Conservation (phyloP, 495 filamentous ascomycete genomes). For the Neurospora hispaniola region DNA sequence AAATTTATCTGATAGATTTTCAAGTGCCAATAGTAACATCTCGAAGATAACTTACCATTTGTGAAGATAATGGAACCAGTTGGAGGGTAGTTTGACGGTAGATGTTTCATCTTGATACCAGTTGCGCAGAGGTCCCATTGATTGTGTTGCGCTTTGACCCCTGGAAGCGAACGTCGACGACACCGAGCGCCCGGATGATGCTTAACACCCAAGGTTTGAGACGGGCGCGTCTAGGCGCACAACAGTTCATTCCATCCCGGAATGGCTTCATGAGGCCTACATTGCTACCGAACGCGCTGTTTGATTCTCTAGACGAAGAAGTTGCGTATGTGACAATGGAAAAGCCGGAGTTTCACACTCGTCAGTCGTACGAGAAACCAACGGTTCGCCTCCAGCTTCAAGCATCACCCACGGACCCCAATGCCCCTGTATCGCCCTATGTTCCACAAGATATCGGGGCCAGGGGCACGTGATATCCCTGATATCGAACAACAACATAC, state of each 20-base stretch:
- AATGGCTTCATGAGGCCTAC: slow-evolving; percentile 14
- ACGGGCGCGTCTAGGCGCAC: background rate
- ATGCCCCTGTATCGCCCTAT: background rate
- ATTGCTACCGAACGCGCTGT: background rate
- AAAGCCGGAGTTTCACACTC: slow-evolving; percentile 1
- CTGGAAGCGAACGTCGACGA: background rate
- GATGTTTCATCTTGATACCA: background rate
- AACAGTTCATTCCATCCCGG: slow-evolving; percentile 4
- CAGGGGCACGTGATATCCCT: slow-evolving; percentile 20
- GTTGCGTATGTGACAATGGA: slow-evolving; percentile 3
- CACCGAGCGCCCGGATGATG: background rate
- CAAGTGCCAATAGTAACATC: background rate
- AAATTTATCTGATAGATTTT: background rate
- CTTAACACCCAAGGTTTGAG: background rate
- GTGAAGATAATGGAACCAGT: background rate
- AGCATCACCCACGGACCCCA: background rate
- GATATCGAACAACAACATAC: slow-evolving; percentile 8
- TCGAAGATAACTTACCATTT: background rate
- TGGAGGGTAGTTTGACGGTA: background rate
- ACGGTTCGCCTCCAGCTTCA: background rate
- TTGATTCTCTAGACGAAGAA: slow-evolving; percentile 1
- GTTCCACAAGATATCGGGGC: background rate
- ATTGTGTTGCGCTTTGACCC: background rate
- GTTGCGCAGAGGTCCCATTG: background rate
- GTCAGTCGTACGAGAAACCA: slow-evolving; percentile 14